phyloP scores from a whole-genome alignment of 192 early-diverging fungal species.

The Gryganskiella cystojenkinii region DNA sequence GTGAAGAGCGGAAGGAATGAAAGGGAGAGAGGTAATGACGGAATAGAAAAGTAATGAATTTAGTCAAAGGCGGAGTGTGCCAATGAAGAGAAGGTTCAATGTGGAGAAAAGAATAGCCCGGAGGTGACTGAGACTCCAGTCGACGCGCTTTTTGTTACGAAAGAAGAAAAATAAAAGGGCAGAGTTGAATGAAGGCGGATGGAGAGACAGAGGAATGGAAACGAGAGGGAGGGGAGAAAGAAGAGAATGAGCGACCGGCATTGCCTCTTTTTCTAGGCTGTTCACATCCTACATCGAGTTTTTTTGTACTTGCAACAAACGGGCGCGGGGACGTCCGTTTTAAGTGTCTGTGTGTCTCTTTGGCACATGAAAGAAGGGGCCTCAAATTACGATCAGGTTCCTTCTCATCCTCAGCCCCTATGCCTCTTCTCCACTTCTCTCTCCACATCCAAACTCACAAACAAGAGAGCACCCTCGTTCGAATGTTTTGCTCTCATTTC shows the following conservation, averaged over 20 bases:
- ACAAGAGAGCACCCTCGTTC: not conserved
- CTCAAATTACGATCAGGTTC: not conserved
- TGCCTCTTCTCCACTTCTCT: not conserved
- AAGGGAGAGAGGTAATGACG: not conserved
- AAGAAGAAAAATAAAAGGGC: not conserved
- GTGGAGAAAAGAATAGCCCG: not conserved
- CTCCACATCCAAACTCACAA: not conserved
- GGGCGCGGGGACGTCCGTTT: not conserved
- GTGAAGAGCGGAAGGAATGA: not conserved
- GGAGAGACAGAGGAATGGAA: not conserved
- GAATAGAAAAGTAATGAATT: not conserved
- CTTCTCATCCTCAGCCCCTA: not conserved
- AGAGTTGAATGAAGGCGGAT: not conserved
- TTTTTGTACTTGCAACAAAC: not conserved
- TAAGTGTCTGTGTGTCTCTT: not conserved
- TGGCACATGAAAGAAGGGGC: conserved; percentile 2
- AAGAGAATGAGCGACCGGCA: not conserved
- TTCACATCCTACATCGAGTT: not conserved
- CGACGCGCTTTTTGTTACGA: not conserved
- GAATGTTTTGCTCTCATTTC: conserved; percentile 1
- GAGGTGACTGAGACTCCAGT: not conserved
- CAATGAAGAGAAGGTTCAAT: not conserved
- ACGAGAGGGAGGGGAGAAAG: not conserved
- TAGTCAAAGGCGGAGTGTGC: not conserved
- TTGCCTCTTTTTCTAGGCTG: not conserved